Base-by-base conservation (phyloP, 495 filamentous ascomycete species). In the Chaetomium cochliodes region DNA sequence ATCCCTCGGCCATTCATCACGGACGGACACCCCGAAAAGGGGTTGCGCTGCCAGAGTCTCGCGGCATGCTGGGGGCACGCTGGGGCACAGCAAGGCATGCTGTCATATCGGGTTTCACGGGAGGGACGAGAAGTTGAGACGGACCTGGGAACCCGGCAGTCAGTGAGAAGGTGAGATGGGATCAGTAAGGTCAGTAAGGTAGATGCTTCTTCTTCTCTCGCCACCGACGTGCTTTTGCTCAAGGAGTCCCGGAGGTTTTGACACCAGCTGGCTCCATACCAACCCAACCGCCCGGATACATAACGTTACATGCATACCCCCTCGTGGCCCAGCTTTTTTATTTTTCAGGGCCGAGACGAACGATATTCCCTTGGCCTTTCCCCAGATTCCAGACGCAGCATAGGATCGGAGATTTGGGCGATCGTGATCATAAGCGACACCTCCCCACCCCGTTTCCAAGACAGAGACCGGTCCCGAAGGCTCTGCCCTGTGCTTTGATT, bases 351-450 rank as follows among this genome's bases (percentile, higher is more conserved):
- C 22, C 25, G 1, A 37, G 33, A 12, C 33, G 33, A 37, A 52
- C 12, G 25, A 26, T 23, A 26, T 5, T 52, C 23, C 15, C 49
- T 52, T 50, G 22, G 47, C 30, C 53, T 41, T 56, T 23, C 53
- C n/a, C 33, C 33, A 23, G 53, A 56, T 37, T 25, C 18, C 13
- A 16, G n/a, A 18, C 46, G 18, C 30, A 13, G 22, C 18, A 37
- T 37, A 13, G 22, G 30, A 37, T 37, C 52, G 52, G 26, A 55
- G 18, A 26, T 52, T 52, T 52, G 49, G 23, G 3, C 23, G 49
- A 52, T 50, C 46, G 46, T 50, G 46, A 20, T 50, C 46, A 20
- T 50, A 50, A 20, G 46, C 46, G n/a, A 20, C 46, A 23, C 46
- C 46, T 11, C 20, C 46, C 46, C 44, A 11, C 46, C 8, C 41